phyloP scores from a whole-genome alignment of 2,329 filamentous ascomycete species.

The Pleomassaria siparia region DNA sequence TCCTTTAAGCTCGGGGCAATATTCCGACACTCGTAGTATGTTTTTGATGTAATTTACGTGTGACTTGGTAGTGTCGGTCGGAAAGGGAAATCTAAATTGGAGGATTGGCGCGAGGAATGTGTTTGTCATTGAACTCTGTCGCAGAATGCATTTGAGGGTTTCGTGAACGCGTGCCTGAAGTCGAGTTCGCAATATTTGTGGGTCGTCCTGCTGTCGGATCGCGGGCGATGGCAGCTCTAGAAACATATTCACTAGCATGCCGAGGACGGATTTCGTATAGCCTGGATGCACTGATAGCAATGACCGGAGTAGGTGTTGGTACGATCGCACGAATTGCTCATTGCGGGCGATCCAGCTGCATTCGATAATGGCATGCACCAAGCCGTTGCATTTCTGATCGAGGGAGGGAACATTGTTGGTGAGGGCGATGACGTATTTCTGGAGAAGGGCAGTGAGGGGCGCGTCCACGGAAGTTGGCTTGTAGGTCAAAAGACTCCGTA shows the following conservation, averaged over 20 bases:
- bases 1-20: constrained; percentile 74
- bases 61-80: constrained; percentile 73
- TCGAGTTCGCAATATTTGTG: constrained; percentile 61
- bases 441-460: constrained; percentile 55
- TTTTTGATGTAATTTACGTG: constrained; percentile 90
- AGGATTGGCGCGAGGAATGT: constrained; percentile 69
- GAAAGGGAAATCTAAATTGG: constrained; percentile 70
- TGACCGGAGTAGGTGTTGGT: constrained; percentile 58
- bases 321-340: constrained; percentile 59
- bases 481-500: constrained; percentile 56
- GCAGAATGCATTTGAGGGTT: constrained; percentile 72
- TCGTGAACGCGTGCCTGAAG: constrained; percentile 76
- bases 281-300: constrained; percentile 81
- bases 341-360: constrained; percentile 65
- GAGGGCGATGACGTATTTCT: constrained; percentile 62
- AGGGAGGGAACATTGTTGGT: constrained; percentile 58
- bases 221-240: constrained; percentile 59
- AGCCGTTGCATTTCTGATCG: constrained; percentile 57
- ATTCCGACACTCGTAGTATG: constrained; percentile 73
- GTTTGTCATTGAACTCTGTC: constrained; percentile 78
- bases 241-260: constrained; percentile 81
- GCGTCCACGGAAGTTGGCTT: constrained; percentile 52
- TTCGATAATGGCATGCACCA: constrained; percentile 60
- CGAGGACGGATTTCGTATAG: constrained; percentile 72
- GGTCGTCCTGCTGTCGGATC: constrained; percentile 57